Conservation (phyloP, 2,329 filamentous ascomycete species). For the Calonectria honghensis region DNA sequence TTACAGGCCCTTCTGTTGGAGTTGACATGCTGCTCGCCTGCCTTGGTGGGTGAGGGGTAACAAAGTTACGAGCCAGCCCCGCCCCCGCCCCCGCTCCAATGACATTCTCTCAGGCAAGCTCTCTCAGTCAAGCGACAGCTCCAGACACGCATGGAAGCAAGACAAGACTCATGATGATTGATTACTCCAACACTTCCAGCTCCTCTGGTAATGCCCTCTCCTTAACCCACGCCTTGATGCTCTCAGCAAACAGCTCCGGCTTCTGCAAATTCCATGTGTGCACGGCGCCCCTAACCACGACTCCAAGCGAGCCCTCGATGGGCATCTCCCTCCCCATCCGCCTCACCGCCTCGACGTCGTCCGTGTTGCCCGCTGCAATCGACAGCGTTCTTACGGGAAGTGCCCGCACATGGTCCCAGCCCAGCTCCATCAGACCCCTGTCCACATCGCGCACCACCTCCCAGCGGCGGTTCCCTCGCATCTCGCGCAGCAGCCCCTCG, state of each 20-base stretch:
- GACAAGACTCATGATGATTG: not conserved
- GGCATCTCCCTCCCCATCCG: constrained; percentile 54
- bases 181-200: constrained; percentile 50
- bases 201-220: constrained; percentile 52
- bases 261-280: constrained; percentile 65
- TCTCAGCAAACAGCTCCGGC: constrained; percentile 62
- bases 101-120: not conserved
- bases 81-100: constrained; percentile 23
- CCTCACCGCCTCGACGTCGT: constrained; percentile 57
- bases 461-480: constrained; percentile 57
- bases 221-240: constrained; percentile 61
- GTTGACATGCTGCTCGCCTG: not conserved
- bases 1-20: not conserved
- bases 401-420: constrained; percentile 52
- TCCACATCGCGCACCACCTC: constrained; percentile 53
- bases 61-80: constrained; percentile 1
- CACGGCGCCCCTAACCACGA: constrained; percentile 59
- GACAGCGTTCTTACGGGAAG: constrained; percentile 54
- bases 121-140: not conserved
- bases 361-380: constrained; percentile 58
- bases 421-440: constrained; percentile 50
- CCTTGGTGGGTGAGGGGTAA: constrained; percentile 7
- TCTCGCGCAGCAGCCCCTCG: constrained; percentile 58
- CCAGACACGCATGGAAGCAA: not conserved
- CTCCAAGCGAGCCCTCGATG: constrained; percentile 54